A percentile compares a stretch with the other conserved stretches of the same genome.
Conservation (phyloP, 129 eudicot genomes). For the Solidago caesia region DNA sequence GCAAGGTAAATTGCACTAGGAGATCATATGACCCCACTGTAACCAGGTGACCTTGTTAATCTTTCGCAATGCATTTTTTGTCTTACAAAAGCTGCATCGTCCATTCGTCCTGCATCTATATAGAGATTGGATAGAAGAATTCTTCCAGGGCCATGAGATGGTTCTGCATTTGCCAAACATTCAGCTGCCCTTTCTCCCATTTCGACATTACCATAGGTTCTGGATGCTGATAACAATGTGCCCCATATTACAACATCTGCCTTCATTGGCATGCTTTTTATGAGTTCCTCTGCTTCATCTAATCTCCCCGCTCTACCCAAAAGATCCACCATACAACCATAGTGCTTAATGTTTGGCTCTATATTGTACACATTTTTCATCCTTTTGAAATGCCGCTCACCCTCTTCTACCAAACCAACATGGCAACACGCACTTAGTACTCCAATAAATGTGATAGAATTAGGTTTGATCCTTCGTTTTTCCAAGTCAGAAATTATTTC, state of each 20-base stretch:
- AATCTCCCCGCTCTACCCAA: constrained; percentile 83
- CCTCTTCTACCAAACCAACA: constrained; percentile 76
- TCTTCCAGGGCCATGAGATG: constrained; percentile 78
- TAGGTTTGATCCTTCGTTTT: constrained; percentile 37
- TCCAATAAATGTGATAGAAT: constrained; percentile 82
- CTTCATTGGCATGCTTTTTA: constrained; percentile 77
- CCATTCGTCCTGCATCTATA: constrained; percentile 81
- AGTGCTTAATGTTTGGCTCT: constrained; percentile 79
- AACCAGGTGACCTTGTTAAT: constrained; percentile 66
- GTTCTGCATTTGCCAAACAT: constrained; percentile 66
- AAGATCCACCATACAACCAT: constrained; percentile 93
- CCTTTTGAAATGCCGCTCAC: constrained; percentile 51
- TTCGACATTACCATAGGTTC: constrained; percentile 63
- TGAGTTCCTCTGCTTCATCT: constrained; percentile 67
- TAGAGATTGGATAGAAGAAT: constrained; percentile 73
- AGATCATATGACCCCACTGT: constrained; percentile 60
- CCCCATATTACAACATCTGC: constrained; percentile 97
- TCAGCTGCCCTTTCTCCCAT: constrained; percentile 75
- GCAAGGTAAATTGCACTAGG: not conserved
- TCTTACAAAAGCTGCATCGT: constrained; percentile 71
- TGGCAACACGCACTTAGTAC: constrained; percentile 94
- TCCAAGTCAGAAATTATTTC: constrained; percentile 52
- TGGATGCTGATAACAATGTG: constrained; percentile 67
- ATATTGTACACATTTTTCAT: constrained; percentile 57
- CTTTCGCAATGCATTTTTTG: constrained; percentile 46